Conservation (phyloP, 495 filamentous ascomycete genomes). For the Penicillium desertorum region DNA sequence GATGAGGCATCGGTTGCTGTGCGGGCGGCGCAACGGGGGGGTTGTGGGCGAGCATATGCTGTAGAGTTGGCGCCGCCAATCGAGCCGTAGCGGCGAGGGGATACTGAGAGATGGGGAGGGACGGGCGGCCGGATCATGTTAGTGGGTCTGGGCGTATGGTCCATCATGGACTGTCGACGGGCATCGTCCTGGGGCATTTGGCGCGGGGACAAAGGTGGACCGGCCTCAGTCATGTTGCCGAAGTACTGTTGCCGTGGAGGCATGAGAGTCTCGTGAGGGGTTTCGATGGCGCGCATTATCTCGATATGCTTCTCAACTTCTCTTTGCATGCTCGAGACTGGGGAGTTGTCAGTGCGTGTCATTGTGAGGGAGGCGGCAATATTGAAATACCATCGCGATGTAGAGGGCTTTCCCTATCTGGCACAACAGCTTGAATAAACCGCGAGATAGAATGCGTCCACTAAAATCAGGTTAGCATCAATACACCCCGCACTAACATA, state of each 20-base stretch:
- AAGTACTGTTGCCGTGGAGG: slow-evolving; percentile 76
- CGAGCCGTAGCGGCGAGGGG: slow-evolving; percentile 80
- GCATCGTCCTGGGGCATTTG: slow-evolving; percentile 85
- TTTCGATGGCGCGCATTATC: slow-evolving; percentile 66
- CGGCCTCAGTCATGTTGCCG: slow-evolving; percentile 65
- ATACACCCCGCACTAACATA: background rate
- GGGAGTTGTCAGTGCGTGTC: slow-evolving; percentile 18
- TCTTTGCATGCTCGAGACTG: slow-evolving; percentile 76
- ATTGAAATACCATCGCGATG: slow-evolving; percentile 53
- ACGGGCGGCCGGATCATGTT: slow-evolving; percentile 65
- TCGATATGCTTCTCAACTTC: slow-evolving; percentile 87
- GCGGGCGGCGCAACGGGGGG: slow-evolving; percentile 62
- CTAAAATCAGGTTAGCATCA: slow-evolving; percentile 32
- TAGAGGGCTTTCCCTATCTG: slow-evolving; percentile 60
- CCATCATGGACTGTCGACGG: slow-evolving; percentile 59
- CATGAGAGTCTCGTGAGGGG: slow-evolving; percentile 72
- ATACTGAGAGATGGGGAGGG: slow-evolving; percentile 72
- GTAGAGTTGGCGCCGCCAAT: slow-evolving; percentile 75
- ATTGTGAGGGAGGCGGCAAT: background rate
- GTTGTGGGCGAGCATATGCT: slow-evolving; percentile 61
- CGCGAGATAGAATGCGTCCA: slow-evolving; percentile 77
- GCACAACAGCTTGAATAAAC: slow-evolving; percentile 66
- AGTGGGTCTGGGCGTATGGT: slow-evolving; percentile 22
- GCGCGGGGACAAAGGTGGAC: slow-evolving; percentile 85
- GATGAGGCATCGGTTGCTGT: slow-evolving; percentile 68